phyloP scores from a whole-genome alignment of 805 yeast species.

The Lachancea lanzarotensis region DNA sequence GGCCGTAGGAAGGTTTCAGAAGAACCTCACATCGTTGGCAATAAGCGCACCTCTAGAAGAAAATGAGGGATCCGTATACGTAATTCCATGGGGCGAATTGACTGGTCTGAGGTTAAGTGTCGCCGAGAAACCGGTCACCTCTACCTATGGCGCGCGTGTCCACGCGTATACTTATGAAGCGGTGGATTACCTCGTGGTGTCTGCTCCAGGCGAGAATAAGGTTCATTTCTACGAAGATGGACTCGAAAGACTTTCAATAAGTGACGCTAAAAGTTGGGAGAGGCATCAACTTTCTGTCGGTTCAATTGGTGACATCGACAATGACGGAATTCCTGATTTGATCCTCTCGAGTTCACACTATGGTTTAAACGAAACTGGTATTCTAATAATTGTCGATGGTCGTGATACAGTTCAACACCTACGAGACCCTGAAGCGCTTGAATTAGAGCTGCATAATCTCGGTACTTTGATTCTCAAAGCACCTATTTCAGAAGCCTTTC shows the following conservation, averaged over 20 bases:
- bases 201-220: slow-evolving; percentile 47
- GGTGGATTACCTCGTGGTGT: slow-evolving; percentile 36
- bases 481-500: slow-evolving; percentile 14
- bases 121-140: slow-evolving; percentile 11
- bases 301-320: slow-evolving; percentile 30
- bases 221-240: slow-evolving; percentile 35
- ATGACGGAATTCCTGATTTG: slow-evolving; percentile 38
- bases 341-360: slow-evolving; percentile 40
- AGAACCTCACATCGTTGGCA: slow-evolving; percentile 38
- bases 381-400: slow-evolving; percentile 14
- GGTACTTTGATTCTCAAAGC: slow-evolving; percentile 11
- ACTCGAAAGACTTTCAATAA: slow-evolving; percentile 23
- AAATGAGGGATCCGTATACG: slow-evolving; percentile 38
- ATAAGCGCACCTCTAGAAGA: slow-evolving; percentile 48
- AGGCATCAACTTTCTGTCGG: slow-evolving; percentile 33
- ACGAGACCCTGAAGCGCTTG: slow-evolving; percentile 9
- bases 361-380: slow-evolving; percentile 30
- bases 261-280: slow-evolving; percentile 14
- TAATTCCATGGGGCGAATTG: slow-evolving; percentile 36
- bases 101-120: background rate
- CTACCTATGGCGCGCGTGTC: slow-evolving; percentile 39
- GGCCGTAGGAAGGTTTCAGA: slow-evolving; percentile 38
- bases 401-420: slow-evolving; percentile 15
- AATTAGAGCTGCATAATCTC: slow-evolving; percentile 8
- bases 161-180: slow-evolving; percentile 26